Evolutionary conservation across 2,329 filamentous ascomycete species (phyloP), one percentile per base, ranked within the genome.

Genomic region (Didymella glomerata): DNA sequence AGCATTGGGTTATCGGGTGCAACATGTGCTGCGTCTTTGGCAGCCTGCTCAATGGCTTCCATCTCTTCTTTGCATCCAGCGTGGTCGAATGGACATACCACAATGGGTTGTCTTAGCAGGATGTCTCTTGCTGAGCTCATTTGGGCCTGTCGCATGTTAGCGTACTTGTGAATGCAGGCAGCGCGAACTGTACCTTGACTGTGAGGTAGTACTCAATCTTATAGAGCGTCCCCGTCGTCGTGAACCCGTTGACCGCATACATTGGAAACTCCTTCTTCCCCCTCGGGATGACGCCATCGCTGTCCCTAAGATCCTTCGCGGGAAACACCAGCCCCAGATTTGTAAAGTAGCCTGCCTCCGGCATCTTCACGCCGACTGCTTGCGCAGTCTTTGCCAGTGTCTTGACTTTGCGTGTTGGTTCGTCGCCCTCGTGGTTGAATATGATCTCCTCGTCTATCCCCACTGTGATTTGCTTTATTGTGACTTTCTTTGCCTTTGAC

Each of bases 151-250:
- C 28, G 20, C n/a, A 16, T 38, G 62, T 72, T 38, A 72, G 66
- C 18, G 18, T 7, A 38, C 10, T 0, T 5, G 32, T 36, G 16
- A 7, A 3, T 24, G 28, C 3, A 10, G 18, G 11, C 18, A 42
- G 61, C 74, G 5, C 10, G 20, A 7, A 36, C 16, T 25, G 50
- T 83, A 97, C 94, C 87, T 97, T 97, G 64, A 98, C 92, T 51
- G 88, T 93, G 54, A 98, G 81, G 76, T 94, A 99, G 75, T 97
- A 99, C 79, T 99, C 94, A 75, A 99, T 97, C 79, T 97, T 98
- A 82, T 99, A 99, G 14, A 99, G 85, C 34, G 90, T 94, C 32
- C 92, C 96, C 8, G 91, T 91, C 0, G 95, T 98, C 1, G 95
- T 97, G 72, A 99, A 99, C 0, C 93, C 94, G 32, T 86, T 88